A percentile compares a stretch with the other conserved stretches of the same genome.
phyloP scores from a whole-genome alignment of 371 early-diverging fungal species.

The Phascolomyces articulosus region DNA sequence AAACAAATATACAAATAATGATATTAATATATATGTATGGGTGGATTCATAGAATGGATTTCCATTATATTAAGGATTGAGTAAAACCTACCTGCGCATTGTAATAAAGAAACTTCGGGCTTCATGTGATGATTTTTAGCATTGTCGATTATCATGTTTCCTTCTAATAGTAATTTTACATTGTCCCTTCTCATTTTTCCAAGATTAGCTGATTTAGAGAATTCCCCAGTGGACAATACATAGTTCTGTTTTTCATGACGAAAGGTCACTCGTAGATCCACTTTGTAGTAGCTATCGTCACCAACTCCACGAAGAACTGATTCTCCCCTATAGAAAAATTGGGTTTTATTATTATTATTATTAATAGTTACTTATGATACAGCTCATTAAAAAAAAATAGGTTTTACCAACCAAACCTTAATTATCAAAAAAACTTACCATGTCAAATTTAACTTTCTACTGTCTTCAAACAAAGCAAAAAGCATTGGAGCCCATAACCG shows the following conservation, averaged over 20 bases:
- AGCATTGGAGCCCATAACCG: not conserved
- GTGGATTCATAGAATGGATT: constrained; percentile 1
- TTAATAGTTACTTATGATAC: not conserved
- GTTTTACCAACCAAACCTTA: not conserved
- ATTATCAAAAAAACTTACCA: not conserved
- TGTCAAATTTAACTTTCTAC: constrained; percentile 3
- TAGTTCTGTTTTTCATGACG: not conserved
- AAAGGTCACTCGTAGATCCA: not conserved
- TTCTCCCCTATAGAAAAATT: not conserved
- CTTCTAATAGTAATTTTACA: constrained; percentile 1
- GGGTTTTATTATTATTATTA: not conserved
- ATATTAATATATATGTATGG: not conserved
- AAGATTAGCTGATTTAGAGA: constrained; percentile 1
- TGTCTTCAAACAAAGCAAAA: not conserved
- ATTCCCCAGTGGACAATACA: constrained; percentile 1
- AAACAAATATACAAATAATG: not conserved
- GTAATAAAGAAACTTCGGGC: not conserved
- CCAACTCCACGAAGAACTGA: constrained; percentile 1
- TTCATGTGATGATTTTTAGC: not conserved
- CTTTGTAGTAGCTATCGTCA: constrained; percentile 3
- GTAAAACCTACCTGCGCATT: constrained; percentile 1
- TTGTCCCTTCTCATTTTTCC: not conserved
- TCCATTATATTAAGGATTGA: not conserved
- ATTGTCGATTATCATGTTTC: not conserved
- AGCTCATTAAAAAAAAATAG: not conserved